Conservation (phyloP, 2,329 filamentous ascomycete species). For the Fusarium verrucosum region DNA sequence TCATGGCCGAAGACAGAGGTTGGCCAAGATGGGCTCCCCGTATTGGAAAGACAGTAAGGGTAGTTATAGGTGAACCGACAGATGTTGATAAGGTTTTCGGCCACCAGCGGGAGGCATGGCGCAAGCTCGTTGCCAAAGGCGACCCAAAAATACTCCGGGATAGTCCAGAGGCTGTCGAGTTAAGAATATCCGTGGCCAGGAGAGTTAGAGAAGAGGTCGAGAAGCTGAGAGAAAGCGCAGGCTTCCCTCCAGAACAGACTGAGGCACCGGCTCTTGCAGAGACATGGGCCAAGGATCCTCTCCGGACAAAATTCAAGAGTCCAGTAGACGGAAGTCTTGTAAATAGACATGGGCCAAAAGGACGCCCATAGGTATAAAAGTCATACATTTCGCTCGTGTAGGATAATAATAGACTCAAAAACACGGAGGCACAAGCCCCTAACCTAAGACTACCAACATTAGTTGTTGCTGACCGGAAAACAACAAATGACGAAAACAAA, state of each 20-base stretch:
- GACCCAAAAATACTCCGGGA: conserved; percentile 58
- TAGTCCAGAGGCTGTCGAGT: conserved; percentile 71
- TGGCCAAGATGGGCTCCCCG: conserved; percentile 87
- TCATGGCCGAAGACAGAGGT: conserved; percentile 85
- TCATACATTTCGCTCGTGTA: conserved; percentile 30
- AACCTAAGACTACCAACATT: conserved; percentile 27
- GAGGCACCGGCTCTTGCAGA: conserved; percentile 79
- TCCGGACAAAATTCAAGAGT: conserved; percentile 60
- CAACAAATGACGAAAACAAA: conserved; percentile 11
- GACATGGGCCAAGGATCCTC: conserved; percentile 74
- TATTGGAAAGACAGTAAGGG: conserved; percentile 71
- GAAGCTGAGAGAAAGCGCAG: conserved; percentile 76
- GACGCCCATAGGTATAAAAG: conserved; percentile 16
- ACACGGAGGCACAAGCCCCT: conserved; percentile 6
- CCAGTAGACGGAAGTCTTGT: conserved; percentile 64
- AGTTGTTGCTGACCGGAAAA: conserved; percentile 19
- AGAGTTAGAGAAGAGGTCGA: conserved; percentile 82
- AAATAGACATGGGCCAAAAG: conserved; percentile 47
- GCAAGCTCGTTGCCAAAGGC: conserved; percentile 64
- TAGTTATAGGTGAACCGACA: conserved; percentile 82
- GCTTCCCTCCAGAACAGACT: conserved; percentile 80
- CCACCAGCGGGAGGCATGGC: conserved; percentile 79
- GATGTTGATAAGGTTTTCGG: conserved; percentile 80
- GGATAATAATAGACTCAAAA: conserved; percentile 17
- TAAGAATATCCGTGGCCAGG: conserved; percentile 79